Conservation (phyloP, 2,329 filamentous ascomycete species). For the Diplodia corticola region DNA sequence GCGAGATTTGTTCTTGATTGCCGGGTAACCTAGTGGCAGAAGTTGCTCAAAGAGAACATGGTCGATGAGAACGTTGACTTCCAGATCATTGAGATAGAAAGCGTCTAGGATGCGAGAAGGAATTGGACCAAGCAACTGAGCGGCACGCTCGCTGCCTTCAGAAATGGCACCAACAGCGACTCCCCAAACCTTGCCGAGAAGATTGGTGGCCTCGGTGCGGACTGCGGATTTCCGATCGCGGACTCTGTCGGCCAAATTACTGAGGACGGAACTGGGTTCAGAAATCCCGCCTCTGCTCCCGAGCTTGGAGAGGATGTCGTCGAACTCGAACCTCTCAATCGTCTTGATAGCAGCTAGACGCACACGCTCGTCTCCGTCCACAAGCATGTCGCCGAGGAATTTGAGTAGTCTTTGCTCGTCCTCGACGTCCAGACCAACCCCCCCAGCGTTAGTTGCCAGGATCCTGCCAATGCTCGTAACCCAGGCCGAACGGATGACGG, state of each 20-base stretch:
- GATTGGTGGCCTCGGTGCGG: constrained; percentile 80
- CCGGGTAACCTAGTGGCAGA: constrained; percentile 85
- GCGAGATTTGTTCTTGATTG: constrained; percentile 59
- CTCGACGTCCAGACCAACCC: constrained; percentile 79
- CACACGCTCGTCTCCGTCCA: constrained; percentile 88
- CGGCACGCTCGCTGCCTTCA: constrained; percentile 74
- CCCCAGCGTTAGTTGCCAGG: constrained; percentile 84
- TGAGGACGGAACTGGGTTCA: constrained; percentile 75
- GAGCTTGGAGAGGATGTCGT: constrained; percentile 78
- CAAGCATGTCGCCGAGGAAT: constrained; percentile 75
- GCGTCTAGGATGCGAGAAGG: constrained; percentile 83
- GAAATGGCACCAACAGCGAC: constrained; percentile 86
- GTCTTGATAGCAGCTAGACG: constrained; percentile 85
- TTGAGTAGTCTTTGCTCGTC: constrained; percentile 77
- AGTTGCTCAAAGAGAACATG: constrained; percentile 83
- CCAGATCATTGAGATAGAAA: constrained; percentile 85
- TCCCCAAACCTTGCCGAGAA: constrained; percentile 88
- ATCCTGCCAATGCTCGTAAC: constrained; percentile 81
- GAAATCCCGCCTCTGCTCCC: constrained; percentile 73
- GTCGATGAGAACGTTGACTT: constrained; percentile 82
- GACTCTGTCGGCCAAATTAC: constrained; percentile 80
- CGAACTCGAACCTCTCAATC: constrained; percentile 76
- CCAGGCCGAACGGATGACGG: constrained; percentile 82
- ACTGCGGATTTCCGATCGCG: constrained; percentile 82
- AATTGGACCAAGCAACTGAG: constrained; percentile 73